Base-by-base conservation (phyloP, 1,284 basidiomycete species). In the Volvariella surrecta region DNA sequence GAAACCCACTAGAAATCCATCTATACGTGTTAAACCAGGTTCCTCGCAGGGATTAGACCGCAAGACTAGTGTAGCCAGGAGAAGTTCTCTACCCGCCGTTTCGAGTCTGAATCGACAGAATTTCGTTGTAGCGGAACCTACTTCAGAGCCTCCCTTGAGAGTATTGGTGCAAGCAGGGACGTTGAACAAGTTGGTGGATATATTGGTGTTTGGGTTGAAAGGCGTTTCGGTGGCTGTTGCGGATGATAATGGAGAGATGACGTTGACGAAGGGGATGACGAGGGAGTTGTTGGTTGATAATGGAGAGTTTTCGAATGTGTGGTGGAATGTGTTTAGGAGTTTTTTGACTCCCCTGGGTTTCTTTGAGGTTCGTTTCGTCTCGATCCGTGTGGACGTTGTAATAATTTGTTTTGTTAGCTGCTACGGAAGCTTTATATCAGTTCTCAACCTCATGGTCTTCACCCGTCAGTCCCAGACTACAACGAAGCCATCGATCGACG, bases 171-270 rank as follows among this genome's bases (percentile, higher is more conserved):
- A 83, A 52, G 82, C 82, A 4, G 87, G 86, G 2, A 85, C 86
- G 0, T 62, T 89, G 4, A 81, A 84, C 46, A 70, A 74, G 16
- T 65, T 90, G 2, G 81, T 89, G 6, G 76, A 82, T 39, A 70
- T 88, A 9, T 69, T 90, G 11, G 76, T 86, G 0, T 79, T 82
- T 54, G 87, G 87, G 1, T 63, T 90, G n/a, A 76, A 79, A 40
- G 81, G 80, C 28, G 75, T 89, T 1, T 79, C 79, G 0, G 82
- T 87, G 1, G 79, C 82, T 0, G 80, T 87, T 2, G 76, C 85
- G 1, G 87, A 90, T 50, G 87, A 89, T 56, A 88, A 86, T 51
- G 87, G 87, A 0, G 84, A 89, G 56, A 84, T 83, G 63, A 76
- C 83, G 0, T 58, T 89, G 35, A 66, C 74, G 24, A 81, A 85